These are phyloP conservation scores for Phlebiopsis flavidoalba DNA, from an alignment of 768 basidiomycete genomes.

Conservation along the genomic window DNA sequence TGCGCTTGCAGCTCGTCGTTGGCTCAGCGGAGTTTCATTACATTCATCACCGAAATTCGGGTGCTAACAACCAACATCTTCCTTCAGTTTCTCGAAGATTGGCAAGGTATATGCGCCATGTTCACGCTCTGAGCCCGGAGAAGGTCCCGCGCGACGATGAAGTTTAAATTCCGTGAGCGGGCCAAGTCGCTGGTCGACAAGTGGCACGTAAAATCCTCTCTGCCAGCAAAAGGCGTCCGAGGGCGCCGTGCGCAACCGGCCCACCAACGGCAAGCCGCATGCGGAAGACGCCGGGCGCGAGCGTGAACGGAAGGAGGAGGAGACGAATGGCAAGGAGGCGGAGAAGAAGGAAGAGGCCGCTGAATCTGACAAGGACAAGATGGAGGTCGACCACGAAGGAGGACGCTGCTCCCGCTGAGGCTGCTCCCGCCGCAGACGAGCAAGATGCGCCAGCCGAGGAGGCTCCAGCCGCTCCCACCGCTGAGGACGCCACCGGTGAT, in stretches of 20 bases:
- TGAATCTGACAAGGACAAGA: slow-evolving; percentile 20
- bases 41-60: neutral
- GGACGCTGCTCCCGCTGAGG: slow-evolving; percentile 11
- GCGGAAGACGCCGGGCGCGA: slow-evolving; percentile 18
- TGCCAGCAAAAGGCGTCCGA: slow-evolving; percentile 23
- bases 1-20: slow-evolving; percentile 25
- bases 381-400: slow-evolving; percentile 11
- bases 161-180: slow-evolving; percentile 66
- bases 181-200: slow-evolving; percentile 65
- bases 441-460: slow-evolving; percentile 15
- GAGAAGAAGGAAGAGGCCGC: slow-evolving; percentile 12
- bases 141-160: slow-evolving; percentile 63
- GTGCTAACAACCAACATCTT: neutral
- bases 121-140: slow-evolving; percentile 48
- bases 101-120: slow-evolving; percentile 88
- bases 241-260: slow-evolving; percentile 18
- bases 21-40: slow-evolving; percentile 5
- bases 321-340: slow-evolving; percentile 15
- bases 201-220: slow-evolving; percentile 58
- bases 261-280: slow-evolving; percentile 20
- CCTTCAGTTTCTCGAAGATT: slow-evolving; percentile 70
- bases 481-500: slow-evolving; percentile 22
- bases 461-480: slow-evolving; percentile 2
- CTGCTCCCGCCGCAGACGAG: slow-evolving; percentile 14
- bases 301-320: slow-evolving; percentile 10